Conservation (phyloP, 306 rosid species). For the Adenanthera pavonina region DNA sequence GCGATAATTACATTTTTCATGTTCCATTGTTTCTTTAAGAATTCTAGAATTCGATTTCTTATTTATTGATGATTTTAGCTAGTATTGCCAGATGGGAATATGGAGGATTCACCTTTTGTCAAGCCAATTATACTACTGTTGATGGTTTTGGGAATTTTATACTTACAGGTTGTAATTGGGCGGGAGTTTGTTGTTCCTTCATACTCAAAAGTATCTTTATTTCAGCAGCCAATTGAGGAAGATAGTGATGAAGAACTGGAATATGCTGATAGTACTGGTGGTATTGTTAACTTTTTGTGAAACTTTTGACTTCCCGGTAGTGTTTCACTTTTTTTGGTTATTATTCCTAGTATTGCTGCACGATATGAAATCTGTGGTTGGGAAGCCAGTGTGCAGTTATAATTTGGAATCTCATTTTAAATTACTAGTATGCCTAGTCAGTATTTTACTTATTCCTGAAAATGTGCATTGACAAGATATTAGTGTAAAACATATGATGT, state of each 20-base stretch:
- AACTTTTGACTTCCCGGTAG: constrained; percentile 30
- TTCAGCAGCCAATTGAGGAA: constrained; percentile 82
- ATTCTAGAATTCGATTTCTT: constrained; percentile 29
- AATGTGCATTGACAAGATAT: background rate
- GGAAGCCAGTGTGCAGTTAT: background rate
- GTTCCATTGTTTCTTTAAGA: constrained; percentile 1
- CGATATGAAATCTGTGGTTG: constrained; percentile 18
- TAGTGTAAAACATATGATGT: background rate
- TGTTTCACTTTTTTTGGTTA: constrained; percentile 20
- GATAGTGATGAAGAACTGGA: constrained; percentile 99
- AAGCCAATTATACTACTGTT: constrained; percentile 21
- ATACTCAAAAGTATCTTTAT: constrained; percentile 83
- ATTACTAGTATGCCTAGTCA: constrained; percentile 1
- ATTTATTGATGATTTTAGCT: background rate
- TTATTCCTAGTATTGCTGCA: constrained; percentile 18
- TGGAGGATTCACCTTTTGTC: constrained; percentile 29
- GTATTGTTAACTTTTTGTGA: constrained; percentile 55
- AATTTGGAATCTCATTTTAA: background rate
- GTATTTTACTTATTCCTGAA: constrained; percentile 28
- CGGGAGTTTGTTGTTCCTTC: constrained; percentile 78
- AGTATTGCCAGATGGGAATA: constrained; percentile 16
- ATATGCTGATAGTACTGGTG: constrained; percentile 87
- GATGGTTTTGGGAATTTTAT: constrained; percentile 37
- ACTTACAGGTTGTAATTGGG: constrained; percentile 82
- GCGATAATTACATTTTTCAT: constrained; percentile 2